These are phyloP conservation scores for Leccinum subgranulosum DNA, from an alignment of 768 basidiomycete species.

Conservation along the genomic window DNA sequence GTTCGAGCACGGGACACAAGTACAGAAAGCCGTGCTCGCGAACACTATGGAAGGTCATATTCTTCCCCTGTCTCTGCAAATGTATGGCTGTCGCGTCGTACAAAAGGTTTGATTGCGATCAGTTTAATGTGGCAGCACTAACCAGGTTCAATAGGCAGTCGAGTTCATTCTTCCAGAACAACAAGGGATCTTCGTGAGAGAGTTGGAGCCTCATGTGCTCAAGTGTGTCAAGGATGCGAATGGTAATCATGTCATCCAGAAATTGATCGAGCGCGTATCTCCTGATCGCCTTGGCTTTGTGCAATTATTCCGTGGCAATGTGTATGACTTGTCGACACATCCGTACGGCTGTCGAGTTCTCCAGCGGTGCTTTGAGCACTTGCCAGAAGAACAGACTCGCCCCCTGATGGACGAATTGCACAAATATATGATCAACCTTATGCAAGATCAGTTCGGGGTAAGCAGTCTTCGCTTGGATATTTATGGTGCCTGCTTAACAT, in stretches of 20 bases:
- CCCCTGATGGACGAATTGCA: conserved; percentile 83
- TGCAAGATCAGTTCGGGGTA: conserved; percentile 91
- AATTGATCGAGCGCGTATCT: conserved; percentile 77
- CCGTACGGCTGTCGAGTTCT: conserved; percentile 94
- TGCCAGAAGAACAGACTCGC: conserved; percentile 64
- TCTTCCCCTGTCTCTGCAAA: conserved; percentile 74
- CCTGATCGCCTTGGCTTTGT: conserved; percentile 78
- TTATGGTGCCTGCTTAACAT: conserved; percentile 3
- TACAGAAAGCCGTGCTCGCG: conserved; percentile 69
- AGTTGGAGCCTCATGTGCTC: conserved; percentile 77
- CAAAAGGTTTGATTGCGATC: conserved; percentile 64
- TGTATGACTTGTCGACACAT: conserved; percentile 80
- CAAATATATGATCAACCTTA: conserved; percentile 62
- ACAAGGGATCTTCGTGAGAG: conserved; percentile 69
- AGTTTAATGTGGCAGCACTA: neutral
- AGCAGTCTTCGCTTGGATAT: conserved; percentile 22
- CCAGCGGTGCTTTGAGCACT: conserved; percentile 86
- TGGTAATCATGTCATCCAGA: conserved; percentile 95
- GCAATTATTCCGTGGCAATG: conserved; percentile 69
- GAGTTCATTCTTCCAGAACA: conserved; percentile 79
- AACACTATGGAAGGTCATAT: conserved; percentile 76
- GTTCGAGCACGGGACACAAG: conserved; percentile 79
- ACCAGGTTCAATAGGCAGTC: conserved; percentile 56
- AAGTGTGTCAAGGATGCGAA: conserved; percentile 88
- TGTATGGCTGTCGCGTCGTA: conserved; percentile 96